A percentile compares a stretch with the other conserved stretches of the same genome.
These are phyloP conservation scores for Nicotiana sylvestris DNA, from an alignment of 257 asterid genomes.

Conservation along the genomic window DNA sequence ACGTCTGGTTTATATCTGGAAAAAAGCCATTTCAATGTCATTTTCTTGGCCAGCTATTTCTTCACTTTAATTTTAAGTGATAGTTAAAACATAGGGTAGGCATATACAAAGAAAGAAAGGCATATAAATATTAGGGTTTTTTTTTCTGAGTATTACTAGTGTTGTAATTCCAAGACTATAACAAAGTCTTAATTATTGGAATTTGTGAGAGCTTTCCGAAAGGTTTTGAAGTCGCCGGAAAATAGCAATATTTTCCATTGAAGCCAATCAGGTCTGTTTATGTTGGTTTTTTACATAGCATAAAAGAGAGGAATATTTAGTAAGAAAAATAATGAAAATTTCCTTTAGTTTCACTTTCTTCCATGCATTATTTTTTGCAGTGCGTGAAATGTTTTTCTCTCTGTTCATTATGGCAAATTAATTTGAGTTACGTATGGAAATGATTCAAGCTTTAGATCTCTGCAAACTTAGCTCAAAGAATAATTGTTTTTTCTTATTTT, in stretches of 20 bases:
- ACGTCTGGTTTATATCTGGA: slow-evolving; percentile 48
- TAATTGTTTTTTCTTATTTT: too few species aligned
- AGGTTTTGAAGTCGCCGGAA: slow-evolving; percentile 44
- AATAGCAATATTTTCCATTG: slow-evolving; percentile 59
- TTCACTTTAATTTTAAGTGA: slow-evolving; percentile 16
- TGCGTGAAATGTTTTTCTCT: slow-evolving; percentile 33
- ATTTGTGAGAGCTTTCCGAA: slow-evolving; percentile 42
- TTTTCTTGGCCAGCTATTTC: slow-evolving; percentile 43
- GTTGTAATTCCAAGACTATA: background rate
- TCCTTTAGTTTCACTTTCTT: slow-evolving; percentile 3
- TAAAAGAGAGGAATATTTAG: background rate
- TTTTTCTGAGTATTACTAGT: background rate
- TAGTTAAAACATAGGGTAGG: slow-evolving; percentile 22
- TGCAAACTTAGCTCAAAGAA: background rate
- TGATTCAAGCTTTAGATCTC: background rate
- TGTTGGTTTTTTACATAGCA: background rate
- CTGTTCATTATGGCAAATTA: background rate
- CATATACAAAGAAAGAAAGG: slow-evolving; percentile 41
- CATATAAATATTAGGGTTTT: slow-evolving; percentile 7
- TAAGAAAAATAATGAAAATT: background rate
- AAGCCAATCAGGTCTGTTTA: slow-evolving; percentile 42
- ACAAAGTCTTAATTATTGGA: slow-evolving; percentile 40
- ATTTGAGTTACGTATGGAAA: background rate
- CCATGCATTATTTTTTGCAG: slow-evolving; percentile 31
- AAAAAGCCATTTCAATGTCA: slow-evolving; percentile 31